Conservation (phyloP, 2,329 filamentous ascomycete species). For the Leptographium flavum region DNA sequence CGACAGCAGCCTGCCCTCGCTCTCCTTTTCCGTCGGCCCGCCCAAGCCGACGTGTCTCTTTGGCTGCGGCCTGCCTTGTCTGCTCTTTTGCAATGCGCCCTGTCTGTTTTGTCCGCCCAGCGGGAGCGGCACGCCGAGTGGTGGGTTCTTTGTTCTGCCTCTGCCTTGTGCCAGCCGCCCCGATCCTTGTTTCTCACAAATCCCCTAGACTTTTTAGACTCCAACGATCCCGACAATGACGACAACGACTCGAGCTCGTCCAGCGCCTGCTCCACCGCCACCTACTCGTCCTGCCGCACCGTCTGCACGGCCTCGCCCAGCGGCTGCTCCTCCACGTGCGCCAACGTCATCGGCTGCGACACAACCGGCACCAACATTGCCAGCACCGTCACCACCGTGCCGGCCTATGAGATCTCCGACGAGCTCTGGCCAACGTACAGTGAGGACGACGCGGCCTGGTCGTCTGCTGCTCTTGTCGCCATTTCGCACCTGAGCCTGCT, state of each 20-base stretch:
- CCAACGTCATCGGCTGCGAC: not conserved
- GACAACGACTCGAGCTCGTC: not conserved
- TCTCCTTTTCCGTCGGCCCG: not conserved
- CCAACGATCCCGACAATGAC: too few species aligned
- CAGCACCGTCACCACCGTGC: too few species aligned
- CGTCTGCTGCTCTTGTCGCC: too few species aligned
- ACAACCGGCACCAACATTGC: not conserved
- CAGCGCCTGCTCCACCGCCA: not conserved
- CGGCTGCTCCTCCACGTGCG: not conserved
- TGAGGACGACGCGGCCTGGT: too few species aligned
- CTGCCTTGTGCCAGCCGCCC: not conserved
- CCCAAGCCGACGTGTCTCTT: not conserved
- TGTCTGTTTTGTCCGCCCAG: not conserved
- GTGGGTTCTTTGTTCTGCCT: not conserved
- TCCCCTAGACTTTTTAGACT: too few species aligned
- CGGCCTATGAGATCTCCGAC: too few species aligned
- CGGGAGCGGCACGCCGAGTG: not conserved
- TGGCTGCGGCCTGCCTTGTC: not conserved
- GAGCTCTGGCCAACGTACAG: too few species aligned
- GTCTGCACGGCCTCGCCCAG: not conserved
- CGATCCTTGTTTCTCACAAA: too few species aligned
- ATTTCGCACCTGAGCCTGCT: too few species aligned
- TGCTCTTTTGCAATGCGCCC: not conserved
- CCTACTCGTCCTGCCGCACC: not conserved
- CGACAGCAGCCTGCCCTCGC: not conserved